phyloP scores from a whole-genome alignment of 108 stramenopile species.

The Seminavis robusta region DNA sequence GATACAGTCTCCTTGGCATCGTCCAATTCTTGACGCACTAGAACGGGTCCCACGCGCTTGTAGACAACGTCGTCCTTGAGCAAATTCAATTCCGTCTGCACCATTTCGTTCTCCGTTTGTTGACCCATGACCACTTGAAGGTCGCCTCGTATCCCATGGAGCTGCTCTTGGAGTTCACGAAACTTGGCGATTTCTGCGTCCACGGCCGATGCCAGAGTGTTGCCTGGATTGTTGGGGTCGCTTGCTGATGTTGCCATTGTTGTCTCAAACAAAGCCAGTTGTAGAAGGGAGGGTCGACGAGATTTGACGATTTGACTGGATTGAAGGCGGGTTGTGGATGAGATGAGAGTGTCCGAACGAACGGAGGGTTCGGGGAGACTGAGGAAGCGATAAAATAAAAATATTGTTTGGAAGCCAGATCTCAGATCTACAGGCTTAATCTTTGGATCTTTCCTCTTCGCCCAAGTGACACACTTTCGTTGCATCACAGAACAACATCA shows the following conservation, averaged over 20 bases:
- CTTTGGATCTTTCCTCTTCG: no score
- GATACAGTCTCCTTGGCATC: slow-evolving; percentile 84
- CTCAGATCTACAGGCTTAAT: no score
- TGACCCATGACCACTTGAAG: slow-evolving; percentile 74
- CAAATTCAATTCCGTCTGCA: slow-evolving; percentile 54
- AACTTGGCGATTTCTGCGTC: slow-evolving; percentile 78
- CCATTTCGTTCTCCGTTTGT: slow-evolving; percentile 89
- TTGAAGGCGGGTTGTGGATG: no score
- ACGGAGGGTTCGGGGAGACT: no score
- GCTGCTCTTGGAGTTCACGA: slow-evolving; percentile 67
- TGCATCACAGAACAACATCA: no score
- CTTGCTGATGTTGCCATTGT: slow-evolving; percentile 8
- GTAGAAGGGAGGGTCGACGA: no score
- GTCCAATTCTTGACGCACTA: slow-evolving; percentile 86
- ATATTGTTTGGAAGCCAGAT: no score
- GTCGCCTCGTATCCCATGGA: slow-evolving; percentile 45
- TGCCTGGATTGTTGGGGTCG: slow-evolving; percentile 40
- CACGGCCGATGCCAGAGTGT: slow-evolving; percentile 68
- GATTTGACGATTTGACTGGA: no score
- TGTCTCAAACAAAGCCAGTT: no score
- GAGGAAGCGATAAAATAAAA: no score
- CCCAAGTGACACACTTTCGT: no score
- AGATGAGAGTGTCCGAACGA: no score
- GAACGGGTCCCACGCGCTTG: slow-evolving; percentile 90
- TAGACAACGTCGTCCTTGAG: slow-evolving; percentile 58